These are phyloP conservation scores for Saccharomyces pastorianus DNA, from an alignment of 1,139 yeast species.

Conservation along the genomic window DNA sequence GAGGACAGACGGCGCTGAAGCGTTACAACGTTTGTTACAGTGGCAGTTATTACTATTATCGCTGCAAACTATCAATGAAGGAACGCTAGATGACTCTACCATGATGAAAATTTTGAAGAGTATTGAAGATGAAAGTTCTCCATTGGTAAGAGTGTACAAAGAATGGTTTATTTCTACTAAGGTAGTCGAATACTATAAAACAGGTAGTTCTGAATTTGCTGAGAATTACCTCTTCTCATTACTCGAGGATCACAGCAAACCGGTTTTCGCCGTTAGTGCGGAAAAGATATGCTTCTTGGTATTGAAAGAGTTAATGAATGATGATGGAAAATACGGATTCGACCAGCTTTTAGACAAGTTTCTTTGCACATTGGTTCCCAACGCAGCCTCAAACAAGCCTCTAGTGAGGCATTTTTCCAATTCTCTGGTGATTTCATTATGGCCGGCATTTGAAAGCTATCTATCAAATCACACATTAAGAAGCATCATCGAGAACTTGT, in stretches of 20 bases:
- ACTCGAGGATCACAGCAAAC: slow-evolving; percentile 36
- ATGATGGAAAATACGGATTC: slow-evolving; percentile 1
- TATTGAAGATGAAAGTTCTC: slow-evolving; percentile 58
- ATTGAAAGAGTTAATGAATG: slow-evolving; percentile 36
- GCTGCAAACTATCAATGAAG: slow-evolving; percentile 23
- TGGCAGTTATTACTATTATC: slow-evolving; percentile 45
- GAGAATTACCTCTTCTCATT: slow-evolving; percentile 27
- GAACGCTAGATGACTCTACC: slow-evolving; percentile 20
- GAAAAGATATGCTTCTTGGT: slow-evolving; percentile 54
- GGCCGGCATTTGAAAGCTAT: slow-evolving; percentile 31
- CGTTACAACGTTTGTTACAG: slow-evolving; percentile 52
- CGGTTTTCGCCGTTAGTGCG: slow-evolving; percentile 50
- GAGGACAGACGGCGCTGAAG: slow-evolving; percentile 61
- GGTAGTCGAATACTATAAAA: not conserved
- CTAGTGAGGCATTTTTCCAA: slow-evolving; percentile 74
- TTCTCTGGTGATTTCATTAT: slow-evolving; percentile 56
- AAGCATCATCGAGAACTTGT: slow-evolving; percentile 25
- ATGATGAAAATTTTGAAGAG: slow-evolving; percentile 28
- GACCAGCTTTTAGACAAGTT: slow-evolving; percentile 30
- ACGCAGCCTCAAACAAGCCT: slow-evolving; percentile 80
- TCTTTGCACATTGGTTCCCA: slow-evolving; percentile 41
- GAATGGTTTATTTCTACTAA: slow-evolving; percentile 66
- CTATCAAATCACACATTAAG: slow-evolving; percentile 18
- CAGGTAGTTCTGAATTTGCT: slow-evolving; percentile 5
- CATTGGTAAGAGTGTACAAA: slow-evolving; percentile 60